Base-by-base conservation (phyloP, 2,329 filamentous ascomycete species). In the Fusarium sp. region DNA sequence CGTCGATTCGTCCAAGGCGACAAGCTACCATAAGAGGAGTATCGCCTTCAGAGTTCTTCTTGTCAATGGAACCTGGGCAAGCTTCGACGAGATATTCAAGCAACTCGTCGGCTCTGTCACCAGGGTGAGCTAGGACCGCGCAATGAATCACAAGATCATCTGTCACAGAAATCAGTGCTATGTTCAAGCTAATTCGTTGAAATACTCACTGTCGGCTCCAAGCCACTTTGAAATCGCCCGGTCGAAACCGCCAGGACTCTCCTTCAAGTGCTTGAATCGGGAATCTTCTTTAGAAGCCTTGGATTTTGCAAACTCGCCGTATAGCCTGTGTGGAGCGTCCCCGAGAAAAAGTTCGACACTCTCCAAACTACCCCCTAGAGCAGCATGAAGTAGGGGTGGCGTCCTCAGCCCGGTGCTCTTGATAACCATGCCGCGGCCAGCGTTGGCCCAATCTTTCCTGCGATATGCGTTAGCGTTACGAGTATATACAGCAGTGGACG, bases 261-360 rank as follows among this genome's bases (percentile, higher is more conserved):
- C 80, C 6, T 82, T 84, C 6, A 96, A 80, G 57, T 87, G 85
- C 70, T 87, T 85, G 46, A 95, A 77, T 37, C 87, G 83, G 50
- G 84, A 78, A 64, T 95, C 89, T 23, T 88, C 82, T 61, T 82
- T 82, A 54, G 91, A 85, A 2, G 81, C 76, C 66, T 88, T 85
- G 0, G 88, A 85, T 63, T 81, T 80, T 37, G 81, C 84, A 73
- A 94, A 96, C 43, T 92, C 87, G 25, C 84, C 77, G 72, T 96
- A 96, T 53, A 87, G 82, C 27, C 88, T 83, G 68, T 87, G 79
- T 0, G 93, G 91, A 1, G 87, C 85, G 63, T 92, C 90, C 58
- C 90, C 89, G 55, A 93, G 77, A 75, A 95, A 92, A 87, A 91
- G 96, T 73, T 96, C 89, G 0, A 93, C 87, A 18, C 85, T 84